A percentile compares a stretch with the other conserved stretches of the same genome.
Evolutionary conservation across 495 filamentous ascomycete genomes (phyloP).

Genomic region (Evansstolkia leycettana): DNA sequence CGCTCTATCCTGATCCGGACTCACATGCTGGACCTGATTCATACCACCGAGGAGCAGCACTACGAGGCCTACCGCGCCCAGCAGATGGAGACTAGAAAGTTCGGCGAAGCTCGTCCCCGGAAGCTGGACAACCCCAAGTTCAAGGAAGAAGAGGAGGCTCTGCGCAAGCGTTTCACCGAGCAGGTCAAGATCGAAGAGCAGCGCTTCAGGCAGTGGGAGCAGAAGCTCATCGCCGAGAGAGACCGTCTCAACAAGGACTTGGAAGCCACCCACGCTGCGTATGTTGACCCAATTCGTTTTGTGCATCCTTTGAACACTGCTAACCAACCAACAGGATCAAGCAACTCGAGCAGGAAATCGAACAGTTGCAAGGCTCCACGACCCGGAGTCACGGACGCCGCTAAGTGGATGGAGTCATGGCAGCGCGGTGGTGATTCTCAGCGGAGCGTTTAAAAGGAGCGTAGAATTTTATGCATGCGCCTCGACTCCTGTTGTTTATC

Average conservation of each 20-base stretch:
- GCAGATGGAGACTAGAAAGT: slow-evolving; percentile 99
- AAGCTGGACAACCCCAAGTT: slow-evolving; percentile 99
- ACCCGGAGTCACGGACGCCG: slow-evolving; percentile 93
- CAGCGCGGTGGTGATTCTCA: slow-evolving; percentile 6
- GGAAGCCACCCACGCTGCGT: slow-evolving; percentile 90
- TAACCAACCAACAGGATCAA: slow-evolving; percentile 60
- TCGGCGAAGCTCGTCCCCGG: slow-evolving; percentile 89
- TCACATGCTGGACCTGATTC: slow-evolving; percentile 99
- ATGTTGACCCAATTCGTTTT: slow-evolving; percentile 19
- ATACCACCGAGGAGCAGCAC: slow-evolving; percentile 97
- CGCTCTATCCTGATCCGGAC: slow-evolving; percentile 97
- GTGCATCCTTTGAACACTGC: neutral
- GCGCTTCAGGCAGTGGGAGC: slow-evolving; percentile 97
- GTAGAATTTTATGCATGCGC: slow-evolving; percentile 15
- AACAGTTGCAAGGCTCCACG: slow-evolving; percentile 82
- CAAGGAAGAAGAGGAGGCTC: slow-evolving; percentile 97
- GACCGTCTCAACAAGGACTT: slow-evolving; percentile 99
- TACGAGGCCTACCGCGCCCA: slow-evolving; percentile 98
- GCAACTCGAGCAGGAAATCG: slow-evolving; percentile 83
- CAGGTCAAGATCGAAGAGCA: slow-evolving; percentile 99
- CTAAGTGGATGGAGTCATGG: slow-evolving; percentile 33
- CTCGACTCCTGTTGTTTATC: slow-evolving; percentile 22
- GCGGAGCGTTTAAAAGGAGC: slow-evolving; percentile 23
- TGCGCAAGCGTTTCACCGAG: slow-evolving; percentile 98
- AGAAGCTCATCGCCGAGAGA: slow-evolving; percentile 96